A percentile compares a stretch with the other conserved stretches of the same genome.
Evolutionary conservation across 129 eudicot genomes (phyloP).

Genomic region (Calendula officinalis): DNA sequence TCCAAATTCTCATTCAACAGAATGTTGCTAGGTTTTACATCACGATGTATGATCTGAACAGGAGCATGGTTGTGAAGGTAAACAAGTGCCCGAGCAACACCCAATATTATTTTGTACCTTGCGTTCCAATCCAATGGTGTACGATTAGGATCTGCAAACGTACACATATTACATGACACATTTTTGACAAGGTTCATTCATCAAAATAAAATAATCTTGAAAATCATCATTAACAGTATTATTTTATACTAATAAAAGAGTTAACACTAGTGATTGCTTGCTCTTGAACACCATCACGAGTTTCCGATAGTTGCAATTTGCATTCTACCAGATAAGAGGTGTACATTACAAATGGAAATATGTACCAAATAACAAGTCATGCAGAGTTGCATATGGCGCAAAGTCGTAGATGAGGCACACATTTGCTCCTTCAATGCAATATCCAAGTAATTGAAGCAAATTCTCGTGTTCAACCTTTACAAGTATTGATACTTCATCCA

Average conservation of each 20-base stretch:
- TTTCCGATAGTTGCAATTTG: background rate
- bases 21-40: background rate
- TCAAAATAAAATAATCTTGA: too few relatives aligned
- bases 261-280: background rate
- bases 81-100: constrained; percentile 16
- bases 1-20: background rate
- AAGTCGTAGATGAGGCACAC: too few relatives aligned
- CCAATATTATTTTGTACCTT: constrained; percentile 8
- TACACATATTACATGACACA: background rate
- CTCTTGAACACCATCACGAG: background rate
- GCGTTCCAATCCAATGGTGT: background rate
- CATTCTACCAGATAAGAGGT: too few relatives aligned
- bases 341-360: too few relatives aligned
- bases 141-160: background rate
- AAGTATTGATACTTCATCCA: too few relatives aligned
- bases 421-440: too few relatives aligned
- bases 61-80: constrained; percentile 12
- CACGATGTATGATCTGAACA: constrained; percentile 5
- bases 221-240: background rate
- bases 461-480: too few relatives aligned
- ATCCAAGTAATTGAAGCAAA: too few relatives aligned
- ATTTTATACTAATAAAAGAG: background rate
- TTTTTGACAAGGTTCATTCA: too few relatives aligned
- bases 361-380: too few relatives aligned
- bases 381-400: too few relatives aligned